Evolutionary conservation across 352 stramenopile species (phyloP).

Genomic region (Blastocystis sp.): DNA sequence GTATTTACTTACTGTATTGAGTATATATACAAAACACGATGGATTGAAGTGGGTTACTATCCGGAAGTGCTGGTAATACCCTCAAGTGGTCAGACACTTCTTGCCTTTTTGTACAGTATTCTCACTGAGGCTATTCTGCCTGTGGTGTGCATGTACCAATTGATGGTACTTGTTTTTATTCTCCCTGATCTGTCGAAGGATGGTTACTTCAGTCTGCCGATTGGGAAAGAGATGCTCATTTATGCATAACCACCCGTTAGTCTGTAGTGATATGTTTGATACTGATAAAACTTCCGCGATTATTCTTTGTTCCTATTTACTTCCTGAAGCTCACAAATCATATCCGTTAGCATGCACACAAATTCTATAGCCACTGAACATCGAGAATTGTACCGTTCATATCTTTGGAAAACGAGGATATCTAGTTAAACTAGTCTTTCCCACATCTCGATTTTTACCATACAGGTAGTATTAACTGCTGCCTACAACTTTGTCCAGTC

Average conservation of each 20-base stretch:
- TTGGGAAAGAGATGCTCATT: background rate
- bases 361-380: too few species aligned
- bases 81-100: background rate
- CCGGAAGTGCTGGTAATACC: background rate
- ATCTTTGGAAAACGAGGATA: too few species aligned
- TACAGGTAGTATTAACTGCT: too few species aligned
- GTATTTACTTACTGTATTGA: background rate
- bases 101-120: background rate
- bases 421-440: too few species aligned
- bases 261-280: background rate
- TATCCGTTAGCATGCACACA: too few species aligned
- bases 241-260: background rate
- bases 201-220: background rate
- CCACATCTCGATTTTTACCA: too few species aligned
- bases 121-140: background rate
- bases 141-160: background rate
- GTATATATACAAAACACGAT: background rate
- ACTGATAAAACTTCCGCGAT: background rate
- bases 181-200: background rate
- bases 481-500: too few species aligned
- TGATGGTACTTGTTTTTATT: constrained; percentile 1
- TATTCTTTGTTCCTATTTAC: background rate
- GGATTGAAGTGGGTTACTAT: constrained; percentile 5
- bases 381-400: too few species aligned
- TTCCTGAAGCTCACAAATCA: background rate